Evolutionary conservation across 805 yeast species (phyloP).

Genomic region (Candida multigemmis): DNA sequence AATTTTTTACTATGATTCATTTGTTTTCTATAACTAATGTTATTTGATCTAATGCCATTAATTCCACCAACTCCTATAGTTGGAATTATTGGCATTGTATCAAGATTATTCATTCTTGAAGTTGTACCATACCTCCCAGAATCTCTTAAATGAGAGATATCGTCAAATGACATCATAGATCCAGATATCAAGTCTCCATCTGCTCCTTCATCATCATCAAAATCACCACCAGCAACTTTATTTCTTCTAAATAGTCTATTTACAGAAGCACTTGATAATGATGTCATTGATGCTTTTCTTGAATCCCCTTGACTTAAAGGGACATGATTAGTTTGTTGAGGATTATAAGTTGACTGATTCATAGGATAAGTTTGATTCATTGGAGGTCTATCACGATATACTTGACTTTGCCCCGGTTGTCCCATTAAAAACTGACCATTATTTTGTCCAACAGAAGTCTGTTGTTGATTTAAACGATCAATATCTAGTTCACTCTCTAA

Average conservation of each 20-base stretch:
- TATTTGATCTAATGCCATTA: slow-evolving; percentile 25
- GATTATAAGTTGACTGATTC: slow-evolving; percentile 2
- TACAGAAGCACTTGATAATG: slow-evolving; percentile 26
- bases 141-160: slow-evolving; percentile 53
- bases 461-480: too few species aligned
- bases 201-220: slow-evolving; percentile 29
- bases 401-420: background rate
- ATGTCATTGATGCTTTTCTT: slow-evolving; percentile 29
- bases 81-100: slow-evolving; percentile 71
- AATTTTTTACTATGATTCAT: slow-evolving; percentile 60
- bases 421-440: background rate
- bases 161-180: slow-evolving; percentile 48
- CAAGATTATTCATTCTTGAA: slow-evolving; percentile 23
- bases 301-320: slow-evolving; percentile 7
- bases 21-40: slow-evolving; percentile 60
- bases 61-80: slow-evolving; percentile 37
- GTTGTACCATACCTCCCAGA: slow-evolving; percentile 56
- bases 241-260: slow-evolving; percentile 35
- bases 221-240: slow-evolving; percentile 15
- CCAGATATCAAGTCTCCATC: slow-evolving; percentile 26
- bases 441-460: background rate
- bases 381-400: background rate
- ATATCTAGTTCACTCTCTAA: too few species aligned
- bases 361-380: slow-evolving; percentile 1
- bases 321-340: slow-evolving; percentile 2